phyloP scores from a whole-genome alignment of 345 rosid species.

The Gossypium mustelinum region DNA sequence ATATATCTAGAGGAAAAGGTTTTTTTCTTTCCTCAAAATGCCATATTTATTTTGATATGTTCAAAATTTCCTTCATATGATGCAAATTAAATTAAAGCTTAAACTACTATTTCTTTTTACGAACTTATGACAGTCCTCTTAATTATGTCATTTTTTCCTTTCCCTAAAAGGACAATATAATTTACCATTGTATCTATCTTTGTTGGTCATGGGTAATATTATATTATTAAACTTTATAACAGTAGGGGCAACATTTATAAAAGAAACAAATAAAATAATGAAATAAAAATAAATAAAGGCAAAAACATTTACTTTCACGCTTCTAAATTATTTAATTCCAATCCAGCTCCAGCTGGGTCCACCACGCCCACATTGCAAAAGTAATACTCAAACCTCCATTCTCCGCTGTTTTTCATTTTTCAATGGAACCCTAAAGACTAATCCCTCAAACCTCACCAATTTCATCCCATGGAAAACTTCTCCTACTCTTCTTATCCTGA shows the following conservation, averaged over 20 bases:
- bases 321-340: not conserved
- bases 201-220: not conserved
- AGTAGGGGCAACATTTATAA: no score
- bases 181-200: no score
- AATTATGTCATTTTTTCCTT: no score
- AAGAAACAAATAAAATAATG: no score
- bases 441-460: not conserved
- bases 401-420: not conserved
- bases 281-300: no score
- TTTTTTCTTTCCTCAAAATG: no score
- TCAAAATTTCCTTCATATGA: no score
- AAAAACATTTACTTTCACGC: not conserved
- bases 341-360: conserved; percentile 11
- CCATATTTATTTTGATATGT: no score
- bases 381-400: not conserved
- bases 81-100: no score
- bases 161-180: no score
- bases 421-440: conserved; percentile 4
- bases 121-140: no score
- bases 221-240: not conserved
- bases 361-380: not conserved
- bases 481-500: conserved; percentile 54
- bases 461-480: conserved; percentile 36
- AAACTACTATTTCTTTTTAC: no score
- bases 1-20: fast-evolving